These are phyloP conservation scores for Epichloe sp. DNA, from an alignment of 2,329 filamentous ascomycete species.

Conservation along the genomic window DNA sequence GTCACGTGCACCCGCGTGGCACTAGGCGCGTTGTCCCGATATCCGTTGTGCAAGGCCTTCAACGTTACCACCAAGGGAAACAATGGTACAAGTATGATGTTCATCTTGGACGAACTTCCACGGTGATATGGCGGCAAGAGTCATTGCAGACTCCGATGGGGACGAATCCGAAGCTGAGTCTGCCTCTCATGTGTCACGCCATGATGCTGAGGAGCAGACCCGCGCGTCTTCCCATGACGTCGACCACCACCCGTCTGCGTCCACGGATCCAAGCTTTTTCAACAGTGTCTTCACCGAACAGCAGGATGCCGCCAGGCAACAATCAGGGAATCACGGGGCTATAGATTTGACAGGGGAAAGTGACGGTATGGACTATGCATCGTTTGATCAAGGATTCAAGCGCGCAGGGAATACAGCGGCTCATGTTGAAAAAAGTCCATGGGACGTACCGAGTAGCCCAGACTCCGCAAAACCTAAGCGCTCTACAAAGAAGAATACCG, in stretches of 20 bases:
- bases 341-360: background rate
- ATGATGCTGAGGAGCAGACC: background rate
- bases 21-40: background rate
- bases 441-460: conserved; percentile 33
- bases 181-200: background rate
- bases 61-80: background rate
- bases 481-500: background rate
- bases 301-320: conserved; percentile 18
- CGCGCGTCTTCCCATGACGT: conserved; percentile 6
- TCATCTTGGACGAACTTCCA: background rate
- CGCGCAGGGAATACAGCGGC: background rate
- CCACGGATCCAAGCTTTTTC: conserved; percentile 36
- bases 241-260: conserved; percentile 21
- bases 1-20: conserved; percentile 4
- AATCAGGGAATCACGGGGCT: background rate
- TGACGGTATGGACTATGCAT: background rate
- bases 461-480: conserved; percentile 9
- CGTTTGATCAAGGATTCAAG: conserved; percentile 7
- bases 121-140: conserved; percentile 10
- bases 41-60: background rate
- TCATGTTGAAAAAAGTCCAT: conserved; percentile 19
- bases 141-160: conserved; percentile 29
- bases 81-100: background rate
- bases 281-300: conserved; percentile 34
- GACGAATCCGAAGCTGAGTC: conserved; percentile 10